Percentiles rank a stretch among this genome's conserved stretches.
Conservation (phyloP, 169 alveolate species). For the Perkinsus olseni region DNA sequence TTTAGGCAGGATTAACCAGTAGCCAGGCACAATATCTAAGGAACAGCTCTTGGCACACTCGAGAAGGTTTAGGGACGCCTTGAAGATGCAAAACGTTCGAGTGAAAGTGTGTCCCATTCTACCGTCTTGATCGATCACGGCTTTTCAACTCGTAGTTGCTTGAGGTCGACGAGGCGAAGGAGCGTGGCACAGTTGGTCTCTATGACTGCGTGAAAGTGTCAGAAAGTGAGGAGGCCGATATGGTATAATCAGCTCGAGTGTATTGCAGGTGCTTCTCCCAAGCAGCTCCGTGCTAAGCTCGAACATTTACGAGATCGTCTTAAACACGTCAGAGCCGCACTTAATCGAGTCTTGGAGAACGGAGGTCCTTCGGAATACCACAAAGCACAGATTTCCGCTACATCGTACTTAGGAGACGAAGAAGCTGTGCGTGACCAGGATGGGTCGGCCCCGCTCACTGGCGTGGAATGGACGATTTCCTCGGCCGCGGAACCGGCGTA, state of each 20-base stretch:
- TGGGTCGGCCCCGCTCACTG: not conserved
- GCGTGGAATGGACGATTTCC: not conserved
- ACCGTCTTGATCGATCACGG: not conserved
- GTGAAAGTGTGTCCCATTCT: conserved; percentile 11
- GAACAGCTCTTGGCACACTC: conserved; percentile 42
- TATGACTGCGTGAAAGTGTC: conserved; percentile 47
- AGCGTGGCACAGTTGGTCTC: conserved; percentile 26
- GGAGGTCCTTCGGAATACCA: not conserved
- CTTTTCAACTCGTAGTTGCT: conserved; percentile 7
- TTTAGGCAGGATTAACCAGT: not conserved
- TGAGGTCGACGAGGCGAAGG: conserved; percentile 37
- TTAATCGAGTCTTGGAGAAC: not conserved
- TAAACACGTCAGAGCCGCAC: not conserved
- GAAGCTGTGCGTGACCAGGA: not conserved
- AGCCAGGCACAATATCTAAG: conserved; percentile 22
- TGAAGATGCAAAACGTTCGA: conserved; percentile 33
- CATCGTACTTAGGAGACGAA: not conserved
- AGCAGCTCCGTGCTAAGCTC: not conserved
- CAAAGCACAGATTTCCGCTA: not conserved
- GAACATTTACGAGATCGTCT: not conserved
- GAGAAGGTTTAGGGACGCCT: conserved; percentile 31
- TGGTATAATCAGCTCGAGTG: not conserved
- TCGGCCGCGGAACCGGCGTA: not conserved
- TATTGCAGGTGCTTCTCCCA: not conserved
- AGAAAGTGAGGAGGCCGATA: not conserved